phyloP scores from a whole-genome alignment of 169 alveolate genomes.

The Plasmodium knowlesi region DNA sequence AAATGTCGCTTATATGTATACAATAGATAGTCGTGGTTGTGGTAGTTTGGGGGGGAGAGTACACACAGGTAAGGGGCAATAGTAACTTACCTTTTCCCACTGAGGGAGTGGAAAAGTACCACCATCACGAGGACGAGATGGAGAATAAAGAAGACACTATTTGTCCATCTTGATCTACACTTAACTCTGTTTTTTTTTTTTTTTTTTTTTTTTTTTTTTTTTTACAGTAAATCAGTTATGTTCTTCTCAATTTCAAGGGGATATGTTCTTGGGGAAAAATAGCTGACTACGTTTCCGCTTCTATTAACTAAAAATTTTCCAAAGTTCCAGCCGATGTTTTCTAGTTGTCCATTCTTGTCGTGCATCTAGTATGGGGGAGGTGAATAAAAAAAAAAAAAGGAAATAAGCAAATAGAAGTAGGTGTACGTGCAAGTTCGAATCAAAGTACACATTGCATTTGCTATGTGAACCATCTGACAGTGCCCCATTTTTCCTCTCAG shows the following conservation, averaged over 20 bases:
- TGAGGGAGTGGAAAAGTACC: neutral
- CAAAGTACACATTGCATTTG: neutral
- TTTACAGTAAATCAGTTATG: conserved; percentile 33
- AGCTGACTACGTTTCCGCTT: conserved; percentile 37
- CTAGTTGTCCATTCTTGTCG: conserved; percentile 22
- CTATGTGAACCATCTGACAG: too few relatives aligned
- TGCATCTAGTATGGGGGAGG: conserved; percentile 33
- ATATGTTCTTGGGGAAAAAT: conserved; percentile 33
- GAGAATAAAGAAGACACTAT: neutral
- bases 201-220: neutral
- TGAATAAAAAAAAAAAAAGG: neutral
- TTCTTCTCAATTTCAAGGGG: conserved; percentile 40
- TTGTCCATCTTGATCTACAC: neutral
- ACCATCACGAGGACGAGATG: neutral
- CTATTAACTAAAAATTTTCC: conserved; percentile 55
- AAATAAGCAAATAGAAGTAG: too few relatives aligned
- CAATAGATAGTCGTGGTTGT: neutral
- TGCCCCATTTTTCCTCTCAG: too few relatives aligned
- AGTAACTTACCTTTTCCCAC: neutral
- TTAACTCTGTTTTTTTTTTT: too few relatives aligned
- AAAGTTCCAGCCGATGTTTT: conserved; percentile 69
- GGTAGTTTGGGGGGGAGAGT: neutral
- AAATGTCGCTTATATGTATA: neutral
- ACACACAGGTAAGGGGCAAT: neutral
- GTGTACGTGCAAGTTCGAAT: neutral